Percentiles rank a stretch among this genome's conserved stretches.
Conservation (phyloP, 257 asterid genomes). For the Solanum ahanhuiri region DNA sequence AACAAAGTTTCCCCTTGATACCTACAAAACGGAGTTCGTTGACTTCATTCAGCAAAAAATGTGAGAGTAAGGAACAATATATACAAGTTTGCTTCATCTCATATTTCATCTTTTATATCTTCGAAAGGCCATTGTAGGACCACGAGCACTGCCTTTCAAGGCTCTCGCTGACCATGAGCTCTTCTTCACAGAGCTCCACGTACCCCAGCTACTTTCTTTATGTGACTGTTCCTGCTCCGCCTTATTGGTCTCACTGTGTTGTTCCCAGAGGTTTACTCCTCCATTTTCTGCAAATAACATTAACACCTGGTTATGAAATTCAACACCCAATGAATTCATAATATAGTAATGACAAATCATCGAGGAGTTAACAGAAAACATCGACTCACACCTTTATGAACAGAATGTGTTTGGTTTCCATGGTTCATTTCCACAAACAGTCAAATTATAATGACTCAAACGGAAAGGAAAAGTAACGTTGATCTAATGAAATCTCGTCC, state of each 20-base stretch:
- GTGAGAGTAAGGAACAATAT: neutral
- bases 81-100: conserved; percentile 7
- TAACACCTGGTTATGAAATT: neutral
- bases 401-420: neutral
- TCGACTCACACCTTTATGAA: neutral
- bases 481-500: neutral
- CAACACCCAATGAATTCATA: neutral
- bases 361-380: neutral
- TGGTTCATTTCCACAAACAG: neutral
- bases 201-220: conserved; percentile 27
- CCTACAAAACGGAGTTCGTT: neutral
- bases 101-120: conserved; percentile 36
- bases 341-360: neutral
- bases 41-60: neutral
- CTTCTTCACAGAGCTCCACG: conserved; percentile 23
- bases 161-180: conserved; percentile 52
- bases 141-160: conserved; percentile 20
- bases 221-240: conserved; percentile 44
- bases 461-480: neutral
- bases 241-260: conserved; percentile 35
- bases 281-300: conserved; percentile 24
- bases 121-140: conserved; percentile 51
- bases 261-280: conserved; percentile 52
- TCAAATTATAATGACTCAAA: neutral
- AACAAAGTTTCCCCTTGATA: neutral